phyloP scores from a whole-genome alignment of 352 stramenopile genomes.

The Pythium dissimile region DNA sequence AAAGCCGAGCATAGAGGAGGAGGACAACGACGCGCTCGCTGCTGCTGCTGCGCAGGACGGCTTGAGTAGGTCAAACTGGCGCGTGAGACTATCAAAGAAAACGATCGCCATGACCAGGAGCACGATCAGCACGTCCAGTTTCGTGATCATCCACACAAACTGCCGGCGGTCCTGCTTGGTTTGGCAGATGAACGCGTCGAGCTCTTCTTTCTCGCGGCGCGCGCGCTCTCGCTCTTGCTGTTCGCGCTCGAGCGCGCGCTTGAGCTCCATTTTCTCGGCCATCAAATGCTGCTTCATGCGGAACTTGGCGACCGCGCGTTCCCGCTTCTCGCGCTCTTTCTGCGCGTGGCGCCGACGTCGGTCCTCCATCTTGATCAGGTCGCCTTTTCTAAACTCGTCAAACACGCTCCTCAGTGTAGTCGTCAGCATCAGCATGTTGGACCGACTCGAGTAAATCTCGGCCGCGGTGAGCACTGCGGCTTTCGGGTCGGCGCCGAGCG shows the following conservation, averaged over 20 bases:
- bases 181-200: conserved; percentile 33
- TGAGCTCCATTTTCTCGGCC: conserved; percentile 57
- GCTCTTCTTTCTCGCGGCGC: conserved; percentile 26
- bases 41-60: conserved; percentile 30
- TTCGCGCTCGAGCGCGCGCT: conserved; percentile 44
- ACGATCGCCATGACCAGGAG: conserved; percentile 70
- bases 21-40: neutral
- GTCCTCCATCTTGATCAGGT: conserved; percentile 79
- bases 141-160: conserved; percentile 67
- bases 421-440: conserved; percentile 77
- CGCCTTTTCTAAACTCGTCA: conserved; percentile 64
- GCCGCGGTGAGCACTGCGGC: conserved; percentile 69
- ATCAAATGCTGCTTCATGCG: conserved; percentile 62
- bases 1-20: conserved; percentile 29
- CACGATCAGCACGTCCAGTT: conserved; percentile 68
- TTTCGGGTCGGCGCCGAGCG: conserved; percentile 53
- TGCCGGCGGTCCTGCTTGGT: conserved; percentile 28
- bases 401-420: conserved; percentile 63
- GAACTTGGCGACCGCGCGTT: conserved; percentile 64
- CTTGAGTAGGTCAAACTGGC: conserved; percentile 55
- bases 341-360: conserved; percentile 49
- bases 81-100: conserved; percentile 66
- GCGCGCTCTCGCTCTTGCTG: conserved; percentile 41
- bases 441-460: conserved; percentile 75
- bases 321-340: conserved; percentile 56